These are phyloP conservation scores for Lathyrus sativus DNA, from an alignment of 306 rosid species.

Conservation along the genomic window DNA sequence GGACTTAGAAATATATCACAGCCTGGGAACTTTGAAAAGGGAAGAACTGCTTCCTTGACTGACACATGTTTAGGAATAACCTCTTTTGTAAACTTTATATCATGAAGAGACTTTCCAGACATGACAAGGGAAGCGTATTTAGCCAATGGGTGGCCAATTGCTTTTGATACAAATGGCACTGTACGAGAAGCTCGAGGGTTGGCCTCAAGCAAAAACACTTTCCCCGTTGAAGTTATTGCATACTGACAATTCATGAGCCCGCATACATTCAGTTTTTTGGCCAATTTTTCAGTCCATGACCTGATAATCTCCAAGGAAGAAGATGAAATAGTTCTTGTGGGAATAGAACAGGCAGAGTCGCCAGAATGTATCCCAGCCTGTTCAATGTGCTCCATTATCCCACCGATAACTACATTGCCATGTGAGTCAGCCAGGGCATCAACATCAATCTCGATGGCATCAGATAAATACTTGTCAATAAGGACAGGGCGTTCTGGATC, in stretches of 20 bases:
- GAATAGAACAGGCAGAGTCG: conserved; percentile 92
- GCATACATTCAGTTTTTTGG: conserved; percentile 73
- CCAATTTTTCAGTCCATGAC: conserved; percentile 85
- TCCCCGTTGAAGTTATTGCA: conserved; percentile 77
- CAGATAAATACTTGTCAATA: conserved; percentile 82
- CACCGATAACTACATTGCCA: conserved; percentile 97
- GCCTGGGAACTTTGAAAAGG: conserved; percentile 91
- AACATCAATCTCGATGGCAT: conserved; percentile 89
- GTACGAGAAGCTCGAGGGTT: conserved; percentile 97
- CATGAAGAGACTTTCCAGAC: conserved; percentile 91
- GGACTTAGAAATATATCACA: conserved; percentile 90
- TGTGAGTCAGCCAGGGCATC: conserved; percentile 94
- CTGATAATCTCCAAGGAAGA: conserved; percentile 79
- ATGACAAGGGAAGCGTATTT: conserved; percentile 95
- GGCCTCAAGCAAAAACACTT: conserved; percentile 90
- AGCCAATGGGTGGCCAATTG: conserved; percentile 94
- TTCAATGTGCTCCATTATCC: conserved; percentile 99
- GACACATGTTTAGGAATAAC: conserved; percentile 84
- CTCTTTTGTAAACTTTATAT: conserved; percentile 76
- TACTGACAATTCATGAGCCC: conserved; percentile 99
- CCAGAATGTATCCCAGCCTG: conserved; percentile 99
- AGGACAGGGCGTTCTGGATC: conserved; percentile 97
- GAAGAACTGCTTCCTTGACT: conserved; percentile 97
- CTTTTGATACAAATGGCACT: conserved; percentile 94
- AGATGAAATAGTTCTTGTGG: conserved; percentile 74